Evolutionary conservation across 2,329 filamentous ascomycete genomes (phyloP).

Genomic region (Simplicillium aogashimaense): DNA sequence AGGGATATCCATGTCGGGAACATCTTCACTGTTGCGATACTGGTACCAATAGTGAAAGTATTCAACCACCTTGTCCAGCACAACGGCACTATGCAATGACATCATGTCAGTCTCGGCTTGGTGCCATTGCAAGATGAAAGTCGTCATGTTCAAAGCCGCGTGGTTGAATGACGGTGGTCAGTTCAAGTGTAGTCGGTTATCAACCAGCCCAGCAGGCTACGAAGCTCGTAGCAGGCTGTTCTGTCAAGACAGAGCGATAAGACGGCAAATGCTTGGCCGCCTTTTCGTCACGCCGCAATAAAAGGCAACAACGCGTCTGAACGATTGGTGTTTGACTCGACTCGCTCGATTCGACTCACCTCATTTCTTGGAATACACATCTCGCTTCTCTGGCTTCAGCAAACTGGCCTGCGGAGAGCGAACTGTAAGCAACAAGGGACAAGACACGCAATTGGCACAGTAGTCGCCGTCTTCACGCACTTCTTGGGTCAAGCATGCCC

Average conservation of each 20-base stretch:
- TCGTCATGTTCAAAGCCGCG: constrained; percentile 11
- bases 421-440: constrained; percentile 7
- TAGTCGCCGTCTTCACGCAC: constrained; percentile 27
- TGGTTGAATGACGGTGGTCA: constrained; percentile 25
- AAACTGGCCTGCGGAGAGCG: constrained; percentile 43
- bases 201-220: constrained; percentile 27
- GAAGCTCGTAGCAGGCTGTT: constrained; percentile 20
- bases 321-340: too few relatives aligned
- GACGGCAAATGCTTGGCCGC: constrained; percentile 24
- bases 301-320: constrained; percentile 1
- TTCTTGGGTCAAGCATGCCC: constrained; percentile 62
- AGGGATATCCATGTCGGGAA: constrained; percentile 73
- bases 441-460: constrained; percentile 5
- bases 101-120: constrained; percentile 13
- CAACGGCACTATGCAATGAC: constrained; percentile 45
- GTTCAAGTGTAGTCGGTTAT: constrained; percentile 55
- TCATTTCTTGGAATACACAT: constrained; percentile 63
- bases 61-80: constrained; percentile 73
- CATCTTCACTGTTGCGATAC: constrained; percentile 58
- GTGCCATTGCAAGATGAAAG: background rate
- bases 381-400: constrained; percentile 53
- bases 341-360: constrained; percentile 35
- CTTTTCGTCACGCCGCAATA: constrained; percentile 22
- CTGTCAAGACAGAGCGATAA: constrained; percentile 32
- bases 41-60: constrained; percentile 79